These are phyloP conservation scores for Escovopsis sp. DNA, from an alignment of 2,329 filamentous ascomycete genomes.

Conservation along the genomic window DNA sequence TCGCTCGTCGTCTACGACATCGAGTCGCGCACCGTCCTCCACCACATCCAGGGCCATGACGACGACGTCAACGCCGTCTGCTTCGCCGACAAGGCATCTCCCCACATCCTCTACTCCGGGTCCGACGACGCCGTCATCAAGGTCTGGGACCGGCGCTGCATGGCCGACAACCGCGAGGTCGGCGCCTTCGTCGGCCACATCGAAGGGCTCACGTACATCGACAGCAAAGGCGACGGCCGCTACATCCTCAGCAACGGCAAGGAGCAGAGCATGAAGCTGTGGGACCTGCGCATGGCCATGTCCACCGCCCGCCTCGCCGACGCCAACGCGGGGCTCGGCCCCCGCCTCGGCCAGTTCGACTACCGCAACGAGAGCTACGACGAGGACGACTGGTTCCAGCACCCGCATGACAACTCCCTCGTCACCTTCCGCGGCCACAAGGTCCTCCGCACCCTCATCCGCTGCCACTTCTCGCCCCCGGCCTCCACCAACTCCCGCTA, in stretches of 20 bases:
- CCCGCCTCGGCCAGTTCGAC: slow-evolving; percentile 47
- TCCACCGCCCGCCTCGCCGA: slow-evolving; percentile 47
- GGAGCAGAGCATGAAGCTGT: slow-evolving; percentile 93
- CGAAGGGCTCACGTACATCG: slow-evolving; percentile 52
- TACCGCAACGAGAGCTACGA: slow-evolving; percentile 57
- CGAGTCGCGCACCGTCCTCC: slow-evolving; percentile 58
- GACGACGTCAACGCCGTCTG: slow-evolving; percentile 95
- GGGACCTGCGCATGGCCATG: slow-evolving; percentile 87
- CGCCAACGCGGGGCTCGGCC: slow-evolving; percentile 39
- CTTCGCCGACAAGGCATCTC: slow-evolving; percentile 76
- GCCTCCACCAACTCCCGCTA: slow-evolving; percentile 78
- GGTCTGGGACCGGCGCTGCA: slow-evolving; percentile 89
- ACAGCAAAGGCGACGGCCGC: slow-evolving; percentile 53
- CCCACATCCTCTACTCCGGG: slow-evolving; percentile 89
- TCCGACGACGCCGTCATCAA: slow-evolving; percentile 90
- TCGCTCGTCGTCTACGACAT: slow-evolving; percentile 87
- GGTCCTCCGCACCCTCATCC: slow-evolving; percentile 77
- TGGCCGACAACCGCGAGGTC: slow-evolving; percentile 63
- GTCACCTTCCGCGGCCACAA: slow-evolving; percentile 88
- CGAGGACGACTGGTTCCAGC: slow-evolving; percentile 40
- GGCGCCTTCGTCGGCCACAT: slow-evolving; percentile 52
- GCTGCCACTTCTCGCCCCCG: slow-evolving; percentile 88
- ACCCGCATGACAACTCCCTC: slow-evolving; percentile 74
- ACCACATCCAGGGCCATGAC: slow-evolving; percentile 62
- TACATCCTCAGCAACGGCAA: slow-evolving; percentile 92